Percentiles rank a stretch among this genome's conserved stretches.
Conservation (phyloP, 1,139 yeast genomes). For the Geotrichum fermentans region DNA sequence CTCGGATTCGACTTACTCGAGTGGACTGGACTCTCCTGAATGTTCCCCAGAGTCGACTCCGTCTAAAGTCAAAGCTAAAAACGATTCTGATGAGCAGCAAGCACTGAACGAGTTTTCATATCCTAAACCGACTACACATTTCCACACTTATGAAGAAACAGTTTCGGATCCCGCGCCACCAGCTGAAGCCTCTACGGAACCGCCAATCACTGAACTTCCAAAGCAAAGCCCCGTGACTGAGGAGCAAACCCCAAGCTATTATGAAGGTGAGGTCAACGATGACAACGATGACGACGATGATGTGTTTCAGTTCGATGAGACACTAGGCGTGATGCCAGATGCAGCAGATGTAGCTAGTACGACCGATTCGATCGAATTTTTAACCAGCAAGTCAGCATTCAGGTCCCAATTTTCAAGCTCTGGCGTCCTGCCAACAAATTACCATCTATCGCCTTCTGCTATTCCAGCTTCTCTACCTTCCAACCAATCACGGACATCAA, state of each 20-base stretch:
- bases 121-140: background rate
- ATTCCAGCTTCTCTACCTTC: slow-evolving; percentile 19
- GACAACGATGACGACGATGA: slow-evolving; percentile 19
- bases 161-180: background rate
- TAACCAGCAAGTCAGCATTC: background rate
- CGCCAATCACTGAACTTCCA: background rate
- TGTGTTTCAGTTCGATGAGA: slow-evolving; percentile 20
- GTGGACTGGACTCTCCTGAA: slow-evolving; percentile 15
- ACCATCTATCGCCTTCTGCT: background rate
- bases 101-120: background rate
- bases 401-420: slow-evolving; percentile 5
- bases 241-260: background rate
- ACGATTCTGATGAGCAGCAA: background rate
- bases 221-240: background rate
- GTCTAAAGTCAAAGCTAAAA: background rate
- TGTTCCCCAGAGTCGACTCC: slow-evolving; percentile 12
- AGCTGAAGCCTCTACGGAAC: background rate
- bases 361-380: slow-evolving; percentile 1
- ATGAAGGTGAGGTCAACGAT: background rate
- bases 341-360: background rate
- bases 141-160: background rate
- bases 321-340: slow-evolving; percentile 14
- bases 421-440: slow-evolving; percentile 2
- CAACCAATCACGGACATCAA: slow-evolving; percentile 16
- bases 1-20: slow-evolving; percentile 15